Base-by-base conservation (phyloP, 2,329 filamentous ascomycete species). In the Pseudogymnoascus sp. region DNA sequence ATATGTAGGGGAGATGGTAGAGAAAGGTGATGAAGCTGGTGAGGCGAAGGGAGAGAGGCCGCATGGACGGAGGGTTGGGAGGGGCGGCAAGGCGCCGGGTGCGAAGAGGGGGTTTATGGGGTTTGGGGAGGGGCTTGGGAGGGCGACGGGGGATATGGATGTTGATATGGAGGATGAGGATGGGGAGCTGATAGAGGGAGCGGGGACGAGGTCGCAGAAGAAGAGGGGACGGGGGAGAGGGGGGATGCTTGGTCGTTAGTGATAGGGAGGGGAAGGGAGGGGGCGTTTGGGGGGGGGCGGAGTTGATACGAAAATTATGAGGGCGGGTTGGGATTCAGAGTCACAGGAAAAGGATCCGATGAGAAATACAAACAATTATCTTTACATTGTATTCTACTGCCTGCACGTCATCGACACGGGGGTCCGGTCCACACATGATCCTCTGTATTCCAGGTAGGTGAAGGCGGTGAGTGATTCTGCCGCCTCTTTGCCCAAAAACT, bases 181-280 rank as follows among this genome's bases (percentile, higher is more conserved):
- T 70, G 84, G 86, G 62, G 77, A 78, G 57, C 78, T 81, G 13
- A 79, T 78, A 3, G 76, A 80, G 65, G 81, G 78, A 77, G 83
- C 81, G 72, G 77, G 81, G 45, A 76, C 78, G 1, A 82, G 78
- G 67, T 80, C 82, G 66, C 78, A 82, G 64, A 86, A 85, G 76
- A 77, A 85, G 66, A 85, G 77, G 69, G 62, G 71, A 1, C 68
- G 72, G 65, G 60, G 45, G 7, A 61, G 43, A 13, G 23, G 39
- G 16, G 23, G 54, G 13, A n/a, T 39, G 36, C 16, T 43, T 43
- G 39, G 39, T 19, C 39, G 39, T 10, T 43, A 8, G 43, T 45
- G 43, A 45, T 6, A 6, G 37, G 14, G 43, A 45, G n/a, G 37
- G 14, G 43, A 45, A 19, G n/a, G 6, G 5, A 6, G 4, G 43